Evolutionary conservation across 768 basidiomycete genomes (phyloP), one percentile per base, ranked within the genome.

Genomic region (Mycena rosella): DNA sequence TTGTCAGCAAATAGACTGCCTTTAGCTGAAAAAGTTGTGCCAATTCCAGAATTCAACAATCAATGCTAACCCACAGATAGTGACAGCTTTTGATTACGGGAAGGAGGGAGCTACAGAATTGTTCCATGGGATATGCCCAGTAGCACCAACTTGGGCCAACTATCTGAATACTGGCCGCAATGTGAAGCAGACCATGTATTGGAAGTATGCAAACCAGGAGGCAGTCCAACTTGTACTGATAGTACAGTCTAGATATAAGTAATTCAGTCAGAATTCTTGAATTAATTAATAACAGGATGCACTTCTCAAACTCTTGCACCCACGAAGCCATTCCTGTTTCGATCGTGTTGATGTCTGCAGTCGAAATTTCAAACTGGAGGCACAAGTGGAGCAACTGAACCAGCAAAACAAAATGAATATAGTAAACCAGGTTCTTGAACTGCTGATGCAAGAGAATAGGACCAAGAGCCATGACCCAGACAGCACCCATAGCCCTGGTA

Each of bases 201-300:
- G 79, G 78, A 1, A 81, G 42, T n/a, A n/a, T 72, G 55, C 81
- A 83, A 0, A 73, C 55, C 4, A 77, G 62, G 0, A 81, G 49
- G 1, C 75, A 67, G 1, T 52, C 14, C 0, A 73, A 69, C 26
- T 72, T 26, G 20, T 69, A 47, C 44, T 80, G 75, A 59, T 81
- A 80, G 42, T 79, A 81, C 6, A 75, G 40, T 3, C 74, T 73
- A 32, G 40, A 17, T 5, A 49, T 38, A 9, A 55, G 40, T 15
- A 36, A 5, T 6, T 42, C 3, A 26, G 27, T 58, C 10, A 26
- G 13, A 17, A 17, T 58, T 14, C 17, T 9, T 42, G 40, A 42
- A 42, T 7, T n/a, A n/a, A n/a, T n/a, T n/a, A n/a, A n/a, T n/a
- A n/a, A n/a, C n/a, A n/a, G n/a, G n/a, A 34, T 20, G 1, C 13